Base-by-base conservation (phyloP, 305 asterid genomes). In the Plantago coronopus region DNA sequence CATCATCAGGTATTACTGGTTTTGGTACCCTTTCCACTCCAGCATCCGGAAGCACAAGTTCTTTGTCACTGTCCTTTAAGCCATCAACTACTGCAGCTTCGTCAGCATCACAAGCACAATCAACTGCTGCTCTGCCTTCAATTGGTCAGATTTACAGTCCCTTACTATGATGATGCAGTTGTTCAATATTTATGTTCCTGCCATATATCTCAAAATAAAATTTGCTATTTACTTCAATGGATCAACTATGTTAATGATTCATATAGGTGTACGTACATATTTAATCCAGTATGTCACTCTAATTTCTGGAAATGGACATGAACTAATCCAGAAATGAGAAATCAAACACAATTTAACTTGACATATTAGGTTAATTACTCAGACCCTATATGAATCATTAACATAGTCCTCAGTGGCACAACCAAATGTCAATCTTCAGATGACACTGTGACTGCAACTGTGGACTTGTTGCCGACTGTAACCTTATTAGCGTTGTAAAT, bases 1-100 rank as follows among this genome's bases (percentile, higher is more conserved):
- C 82, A 37, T 61, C 80, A 47, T 47, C 74, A 18, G 72, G 76
- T 27, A 65, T 77, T 20, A 72, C 76, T 37, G 81, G 83, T 68
- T 77, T 80, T 23, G 64, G 74, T 44, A 34, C 43, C 7, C 54
- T 50, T 63, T 59, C 59, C 54, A 31, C 82, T 20, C 67, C 79
- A 22, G 75, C 79, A 10, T 65, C 79, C 48, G 87, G 80, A 48
- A 74, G 37, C 62, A 50, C 77, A 6, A 61, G 69, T 59, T 69
- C 87, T 58, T 64, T 71, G 45, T 54, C 74, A 3, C 57, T 71
- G 49, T 71, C 84, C 50, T 57, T 57, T 65, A 74, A 69, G 29
- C 23, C 77, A 46, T 62, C 82, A 11, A 10, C 70, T 15, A 49
- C 75, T 46, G 56, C 61, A 27, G 66, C 75, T 34, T 64, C 77